Evolutionary conservation across 805 yeast species (phyloP).

Genomic region (Lipomyces chichibuensis): DNA sequence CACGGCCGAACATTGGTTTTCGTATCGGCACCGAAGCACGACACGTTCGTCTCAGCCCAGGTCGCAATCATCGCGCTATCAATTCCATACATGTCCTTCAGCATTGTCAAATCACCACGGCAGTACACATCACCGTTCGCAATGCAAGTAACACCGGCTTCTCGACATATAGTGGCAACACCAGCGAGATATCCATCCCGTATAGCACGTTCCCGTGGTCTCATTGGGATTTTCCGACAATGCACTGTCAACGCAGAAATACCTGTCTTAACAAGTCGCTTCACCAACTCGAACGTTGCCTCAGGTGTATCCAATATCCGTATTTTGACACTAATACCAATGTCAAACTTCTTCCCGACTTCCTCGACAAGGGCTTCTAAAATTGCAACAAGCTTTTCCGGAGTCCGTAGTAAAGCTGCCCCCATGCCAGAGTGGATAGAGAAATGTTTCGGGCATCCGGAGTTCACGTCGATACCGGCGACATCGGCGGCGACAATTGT

Average conservation of each 20-base stretch:
- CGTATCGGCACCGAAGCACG: conserved; percentile 56
- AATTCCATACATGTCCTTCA: conserved; percentile 58
- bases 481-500: conserved; percentile 79
- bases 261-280: conserved; percentile 70
- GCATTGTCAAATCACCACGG: conserved; percentile 54
- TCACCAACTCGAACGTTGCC: conserved; percentile 63
- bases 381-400: conserved; percentile 75
- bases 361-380: conserved; percentile 67
- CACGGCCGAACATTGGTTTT: conserved; percentile 53
- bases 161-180: conserved; percentile 63
- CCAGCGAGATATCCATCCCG: conserved; percentile 63
- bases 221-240: conserved; percentile 86
- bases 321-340: conserved; percentile 90
- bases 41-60: conserved; percentile 83
- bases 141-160: conserved; percentile 67
- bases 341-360: conserved; percentile 74
- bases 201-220: conserved; percentile 76
- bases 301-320: conserved; percentile 69
- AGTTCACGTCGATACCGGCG: conserved; percentile 88
- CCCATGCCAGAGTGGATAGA: conserved; percentile 97
- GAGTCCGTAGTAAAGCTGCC: conserved; percentile 82
- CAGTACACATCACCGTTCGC: conserved; percentile 78
- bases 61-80: conserved; percentile 94
- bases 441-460: conserved; percentile 97
- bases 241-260: conserved; percentile 85